Percentiles rank a stretch among this genome's conserved stretches.
Evolutionary conservation across 1,284 basidiomycete genomes (phyloP).

Genomic region (Ceratobasidium sp.): DNA sequence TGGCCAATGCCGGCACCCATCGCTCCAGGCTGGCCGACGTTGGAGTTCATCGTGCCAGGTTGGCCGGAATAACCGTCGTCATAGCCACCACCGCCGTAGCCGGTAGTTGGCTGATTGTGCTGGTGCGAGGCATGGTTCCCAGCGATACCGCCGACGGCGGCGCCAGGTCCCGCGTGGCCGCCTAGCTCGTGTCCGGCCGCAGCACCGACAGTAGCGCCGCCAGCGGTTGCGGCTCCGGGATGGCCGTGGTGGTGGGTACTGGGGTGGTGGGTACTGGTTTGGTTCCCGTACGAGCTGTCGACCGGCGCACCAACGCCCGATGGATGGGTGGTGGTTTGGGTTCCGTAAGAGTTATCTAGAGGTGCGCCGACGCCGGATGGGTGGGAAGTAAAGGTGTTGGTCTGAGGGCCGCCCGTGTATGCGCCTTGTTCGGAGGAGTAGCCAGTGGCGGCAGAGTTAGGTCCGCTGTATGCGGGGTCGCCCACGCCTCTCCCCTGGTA

Average conservation of each 20-base stretch:
- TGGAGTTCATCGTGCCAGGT: neutral
- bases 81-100: neutral
- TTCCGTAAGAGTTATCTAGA: constrained; percentile 18
- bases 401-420: constrained; percentile 17
- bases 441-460: neutral
- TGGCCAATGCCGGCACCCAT: constrained; percentile 1
- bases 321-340: constrained; percentile 14
- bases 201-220: constrained; percentile 20
- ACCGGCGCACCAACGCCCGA: constrained; percentile 29
- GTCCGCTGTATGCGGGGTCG: constrained; percentile 21
- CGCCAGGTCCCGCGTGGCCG: constrained; percentile 15
- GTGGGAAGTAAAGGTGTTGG: neutral
- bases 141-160: constrained; percentile 30
- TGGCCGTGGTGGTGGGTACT: constrained; percentile 27
- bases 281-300: constrained; percentile 2
- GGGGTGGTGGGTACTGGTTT: neutral
- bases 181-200: constrained; percentile 32
- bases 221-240: constrained; percentile 18
- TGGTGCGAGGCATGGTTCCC: constrained; percentile 20
- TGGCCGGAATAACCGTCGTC: neutral
- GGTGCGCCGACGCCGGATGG: constrained; percentile 21
- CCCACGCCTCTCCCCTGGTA: constrained; percentile 1
- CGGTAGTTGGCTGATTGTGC: constrained; percentile 17
- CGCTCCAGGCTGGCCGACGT: constrained; percentile 4
- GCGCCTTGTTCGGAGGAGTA: constrained; percentile 21